Evolutionary conservation across 371 early-diverging fungal species (phyloP).

Genomic region (Apophysomyces elegans): DNA sequence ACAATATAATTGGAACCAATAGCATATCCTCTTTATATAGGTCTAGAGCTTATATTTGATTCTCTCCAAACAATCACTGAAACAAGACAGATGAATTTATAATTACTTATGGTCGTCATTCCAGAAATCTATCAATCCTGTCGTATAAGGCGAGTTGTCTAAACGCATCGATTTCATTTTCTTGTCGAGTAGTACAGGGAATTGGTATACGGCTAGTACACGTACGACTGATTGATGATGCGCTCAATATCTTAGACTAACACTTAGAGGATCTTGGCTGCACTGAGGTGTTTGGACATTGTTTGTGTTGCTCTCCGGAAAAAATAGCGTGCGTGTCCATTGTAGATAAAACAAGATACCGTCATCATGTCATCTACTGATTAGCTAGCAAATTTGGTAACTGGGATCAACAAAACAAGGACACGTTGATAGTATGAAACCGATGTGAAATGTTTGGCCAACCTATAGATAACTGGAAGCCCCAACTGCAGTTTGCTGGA

Average conservation of each 20-base stretch:
- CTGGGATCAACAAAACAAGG: neutral
- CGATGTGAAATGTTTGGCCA: neutral
- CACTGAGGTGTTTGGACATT: neutral
- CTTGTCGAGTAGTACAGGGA: too few species aligned
- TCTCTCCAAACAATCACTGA: constrained; percentile 2
- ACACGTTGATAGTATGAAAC: neutral
- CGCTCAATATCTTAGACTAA: too few species aligned
- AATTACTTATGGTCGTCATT: neutral
- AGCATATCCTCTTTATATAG: neutral
- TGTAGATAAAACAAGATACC: neutral
- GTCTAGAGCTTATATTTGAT: constrained; percentile 1
- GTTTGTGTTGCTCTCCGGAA: neutral
- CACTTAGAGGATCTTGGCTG: too few species aligned
- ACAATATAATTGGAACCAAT: neutral
- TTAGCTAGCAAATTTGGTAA: too few species aligned
- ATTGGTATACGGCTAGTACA: too few species aligned
- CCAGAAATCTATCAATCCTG: neutral
- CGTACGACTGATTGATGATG: too few species aligned
- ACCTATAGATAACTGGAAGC: too few species aligned
- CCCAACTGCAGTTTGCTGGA: too few species aligned
- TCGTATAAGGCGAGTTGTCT: neutral
- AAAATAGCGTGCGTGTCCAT: neutral
- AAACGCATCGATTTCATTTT: neutral
- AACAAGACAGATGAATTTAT: constrained; percentile 3
- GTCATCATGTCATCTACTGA: neutral